Evolutionary conservation across 208 protist species (phyloP).

Genomic region (Trypanosoma lewisi): DNA sequence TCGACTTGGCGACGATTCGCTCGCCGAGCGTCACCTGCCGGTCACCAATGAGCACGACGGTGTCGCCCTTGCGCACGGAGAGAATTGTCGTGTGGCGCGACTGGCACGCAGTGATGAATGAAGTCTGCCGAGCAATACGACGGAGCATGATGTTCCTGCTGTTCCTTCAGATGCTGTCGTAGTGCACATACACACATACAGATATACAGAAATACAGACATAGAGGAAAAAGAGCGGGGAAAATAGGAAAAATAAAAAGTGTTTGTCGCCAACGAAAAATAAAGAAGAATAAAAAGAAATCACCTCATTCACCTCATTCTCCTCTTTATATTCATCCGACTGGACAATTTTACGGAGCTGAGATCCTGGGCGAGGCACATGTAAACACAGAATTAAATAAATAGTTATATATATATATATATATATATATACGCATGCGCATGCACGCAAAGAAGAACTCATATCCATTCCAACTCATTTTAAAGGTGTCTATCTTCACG

Average conservation of each 20-base stretch:
- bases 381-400: not conserved
- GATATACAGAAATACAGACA: constrained; percentile 5
- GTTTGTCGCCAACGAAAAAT: not conserved
- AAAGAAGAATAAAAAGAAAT: not conserved
- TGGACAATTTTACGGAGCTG: not conserved
- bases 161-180: not conserved
- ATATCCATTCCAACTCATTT: not conserved
- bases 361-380: not conserved
- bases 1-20: constrained; percentile 89
- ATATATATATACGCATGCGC: too few species aligned
- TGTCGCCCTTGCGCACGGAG: constrained; percentile 89
- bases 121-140: constrained; percentile 39
- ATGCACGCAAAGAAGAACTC: too few species aligned
- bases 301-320: not conserved
- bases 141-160: constrained; percentile 28
- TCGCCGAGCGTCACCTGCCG: constrained; percentile 94
- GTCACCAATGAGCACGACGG: constrained; percentile 93
- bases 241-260: not conserved
- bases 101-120: constrained; percentile 38
- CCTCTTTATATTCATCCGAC: not conserved
- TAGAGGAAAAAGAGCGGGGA: not conserved
- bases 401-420: not conserved
- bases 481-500: not conserved
- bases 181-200: not conserved
- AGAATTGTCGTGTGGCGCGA: constrained; percentile 92